Base-by-base conservation (phyloP, 352 stramenopile genomes). In the Phytophthora podocarpi region DNA sequence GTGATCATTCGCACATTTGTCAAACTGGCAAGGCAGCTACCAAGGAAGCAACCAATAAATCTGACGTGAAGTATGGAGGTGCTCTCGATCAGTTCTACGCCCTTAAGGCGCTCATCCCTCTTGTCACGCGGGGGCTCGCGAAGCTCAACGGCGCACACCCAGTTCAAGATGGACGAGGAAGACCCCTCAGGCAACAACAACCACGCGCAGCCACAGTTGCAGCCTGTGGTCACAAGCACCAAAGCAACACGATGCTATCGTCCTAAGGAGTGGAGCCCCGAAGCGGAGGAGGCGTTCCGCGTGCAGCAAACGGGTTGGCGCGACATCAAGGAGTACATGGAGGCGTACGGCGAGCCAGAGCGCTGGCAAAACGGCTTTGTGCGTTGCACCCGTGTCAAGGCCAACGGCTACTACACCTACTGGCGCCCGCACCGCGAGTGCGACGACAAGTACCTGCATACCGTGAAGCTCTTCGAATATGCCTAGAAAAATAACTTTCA, bases 351-450 rank as follows among this genome's bases (percentile, higher is more conserved):
- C 16, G 69, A 91, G 37, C 85, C 80, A 2, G 79, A 91, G 18
- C 80, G 80, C 42, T 91, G 82, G 82, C 61, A 81, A 20, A 93
- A 91, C 31, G 82, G 81, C 12, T 89, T 79, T 52, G 82, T 93
- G 49, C 82, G 81, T 12, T 93, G 82, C 70, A 93, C 84, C 7
- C 78, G 84, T 31, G 84, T 91, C 35, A 91, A 93, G 56, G 85
- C 74, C 60, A 93, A 89, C 45, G 82, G 84, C 15, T 93, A 89
- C 64, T 93, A 90, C 61, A 93, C 84, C 1, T 93, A 93, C 57
- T 93, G 85, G 82, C 78, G 79, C 27, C 49, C 78, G 11, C 61
- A 85, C 41, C 79, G 85, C 26, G 85, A 94, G 66, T 94, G 85
- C 43, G 85, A 89, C 35, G 85, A 92, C 69, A 94, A 89, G 63